Conservation (phyloP, 139 green algal genomes). For the Trebouxia sp. region DNA sequence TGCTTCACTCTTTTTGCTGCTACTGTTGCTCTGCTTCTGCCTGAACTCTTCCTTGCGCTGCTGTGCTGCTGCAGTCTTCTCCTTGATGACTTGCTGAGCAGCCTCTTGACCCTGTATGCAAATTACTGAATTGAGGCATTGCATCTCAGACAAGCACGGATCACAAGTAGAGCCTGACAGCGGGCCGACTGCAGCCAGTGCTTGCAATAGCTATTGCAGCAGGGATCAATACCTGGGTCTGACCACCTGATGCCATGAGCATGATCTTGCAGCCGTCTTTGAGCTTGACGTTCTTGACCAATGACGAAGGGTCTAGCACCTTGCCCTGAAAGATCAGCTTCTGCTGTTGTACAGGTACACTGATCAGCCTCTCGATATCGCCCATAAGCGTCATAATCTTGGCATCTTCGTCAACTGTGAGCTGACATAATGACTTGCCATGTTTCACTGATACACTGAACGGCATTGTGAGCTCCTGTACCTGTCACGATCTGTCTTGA, state of each 20-base stretch:
- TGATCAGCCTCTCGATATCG: slow-evolving; percentile 50
- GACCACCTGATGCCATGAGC: slow-evolving; percentile 49
- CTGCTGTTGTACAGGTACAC: slow-evolving; percentile 56
- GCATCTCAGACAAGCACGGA: too few species aligned
- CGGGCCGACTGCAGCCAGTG: slow-evolving; percentile 4
- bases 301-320: slow-evolving; percentile 34
- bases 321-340: slow-evolving; percentile 72
- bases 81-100: slow-evolving; percentile 37
- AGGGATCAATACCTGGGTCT: slow-evolving; percentile 19
- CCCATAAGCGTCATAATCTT: slow-evolving; percentile 39
- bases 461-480: too few species aligned
- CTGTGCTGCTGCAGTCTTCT: slow-evolving; percentile 35
- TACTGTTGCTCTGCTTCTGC: neutral
- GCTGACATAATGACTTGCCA: slow-evolving; percentile 6
- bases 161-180: neutral
- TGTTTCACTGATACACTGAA: slow-evolving; percentile 33
- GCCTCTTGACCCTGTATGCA: slow-evolving; percentile 40
- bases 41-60: slow-evolving; percentile 30
- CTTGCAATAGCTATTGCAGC: neutral
- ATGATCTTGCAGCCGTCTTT: slow-evolving; percentile 63
- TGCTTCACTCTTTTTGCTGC: neutral
- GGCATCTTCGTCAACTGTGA: neutral
- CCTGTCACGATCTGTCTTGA: too few species aligned
- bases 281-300: slow-evolving; percentile 39
- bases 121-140: too few species aligned